Percentiles rank a stretch among this genome's conserved stretches.
phyloP scores from a whole-genome alignment of 176 grass and related monocot genomes.

The Raddia distichophylla region DNA sequence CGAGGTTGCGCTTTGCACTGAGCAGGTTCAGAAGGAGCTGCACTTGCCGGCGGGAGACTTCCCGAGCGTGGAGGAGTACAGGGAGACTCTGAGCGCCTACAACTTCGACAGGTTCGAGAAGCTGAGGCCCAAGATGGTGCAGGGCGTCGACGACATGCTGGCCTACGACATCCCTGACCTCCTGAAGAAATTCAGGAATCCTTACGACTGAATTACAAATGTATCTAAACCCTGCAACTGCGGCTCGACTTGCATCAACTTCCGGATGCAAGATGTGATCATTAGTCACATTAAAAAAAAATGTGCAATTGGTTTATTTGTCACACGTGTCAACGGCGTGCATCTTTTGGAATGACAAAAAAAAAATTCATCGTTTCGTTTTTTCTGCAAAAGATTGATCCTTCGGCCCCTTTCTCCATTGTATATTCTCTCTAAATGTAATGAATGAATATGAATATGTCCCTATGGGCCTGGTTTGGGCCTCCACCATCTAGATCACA shows the following conservation, averaged over 20 bases:
- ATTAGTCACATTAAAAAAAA: no score
- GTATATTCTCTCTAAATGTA: not conserved
- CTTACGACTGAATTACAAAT: constrained; percentile 53
- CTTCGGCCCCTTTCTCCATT: not conserved
- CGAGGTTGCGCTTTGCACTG: not conserved
- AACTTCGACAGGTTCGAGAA: constrained; percentile 83
- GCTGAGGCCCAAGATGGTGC: constrained; percentile 72
- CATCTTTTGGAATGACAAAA: no score
- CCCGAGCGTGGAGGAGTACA: constrained; percentile 73
- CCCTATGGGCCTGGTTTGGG: not conserved
- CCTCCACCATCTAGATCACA: not conserved
- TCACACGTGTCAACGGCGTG: no score
- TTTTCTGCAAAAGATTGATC: no score
- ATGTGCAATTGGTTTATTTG: no score
- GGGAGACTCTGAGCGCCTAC: constrained; percentile 55
- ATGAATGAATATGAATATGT: no score
- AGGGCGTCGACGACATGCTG: constrained; percentile 83
- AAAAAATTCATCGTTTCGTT: no score
- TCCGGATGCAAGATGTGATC: not conserved
- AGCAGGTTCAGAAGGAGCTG: constrained; percentile 78
- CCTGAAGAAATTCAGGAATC: constrained; percentile 87
- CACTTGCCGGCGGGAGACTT: constrained; percentile 73
- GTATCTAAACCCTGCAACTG: not conserved
- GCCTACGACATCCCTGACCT: constrained; percentile 79
- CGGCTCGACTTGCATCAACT: not conserved